Evolutionary conservation across 2,329 filamentous ascomycete species (phyloP).

Genomic region (Beauveria pseudobassiana): DNA sequence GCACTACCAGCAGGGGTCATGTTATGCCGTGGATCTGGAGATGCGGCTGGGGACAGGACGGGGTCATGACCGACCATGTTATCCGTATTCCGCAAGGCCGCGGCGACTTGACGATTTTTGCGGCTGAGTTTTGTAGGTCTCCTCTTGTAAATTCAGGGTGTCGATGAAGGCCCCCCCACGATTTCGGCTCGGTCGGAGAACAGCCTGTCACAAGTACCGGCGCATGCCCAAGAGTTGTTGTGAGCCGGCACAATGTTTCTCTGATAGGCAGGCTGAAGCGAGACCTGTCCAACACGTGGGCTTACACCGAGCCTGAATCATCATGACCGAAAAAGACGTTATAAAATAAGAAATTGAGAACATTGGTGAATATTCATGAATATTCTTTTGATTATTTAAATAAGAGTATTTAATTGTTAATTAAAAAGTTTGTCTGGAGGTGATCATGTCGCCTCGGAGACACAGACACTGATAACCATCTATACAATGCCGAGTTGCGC

Average conservation of each 20-base stretch:
- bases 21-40: not conserved
- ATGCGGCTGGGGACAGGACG: not conserved
- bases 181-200: not conserved
- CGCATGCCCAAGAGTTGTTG: not conserved
- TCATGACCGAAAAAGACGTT: not conserved
- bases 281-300: constrained; percentile 2
- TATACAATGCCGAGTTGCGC: not conserved
- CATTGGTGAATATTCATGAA: not conserved
- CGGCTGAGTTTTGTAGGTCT: not conserved
- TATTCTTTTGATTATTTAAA: not conserved
- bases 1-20: not conserved
- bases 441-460: not conserved
- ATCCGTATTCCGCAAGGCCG: too few relatives aligned
- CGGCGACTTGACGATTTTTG: not conserved
- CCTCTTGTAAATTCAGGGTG: not conserved
- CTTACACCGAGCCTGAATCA: not conserved
- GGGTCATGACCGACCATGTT: not conserved
- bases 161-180: not conserved
- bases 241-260: not conserved
- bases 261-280: not conserved
- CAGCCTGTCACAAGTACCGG: not conserved
- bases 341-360: not conserved
- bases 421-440: too few relatives aligned
- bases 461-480: not conserved
- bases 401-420: not conserved